Evolutionary conservation across 2,329 filamentous ascomycete species (phyloP), one percentile per base, ranked within the genome.

Genomic region (Huntiella omanensis): DNA sequence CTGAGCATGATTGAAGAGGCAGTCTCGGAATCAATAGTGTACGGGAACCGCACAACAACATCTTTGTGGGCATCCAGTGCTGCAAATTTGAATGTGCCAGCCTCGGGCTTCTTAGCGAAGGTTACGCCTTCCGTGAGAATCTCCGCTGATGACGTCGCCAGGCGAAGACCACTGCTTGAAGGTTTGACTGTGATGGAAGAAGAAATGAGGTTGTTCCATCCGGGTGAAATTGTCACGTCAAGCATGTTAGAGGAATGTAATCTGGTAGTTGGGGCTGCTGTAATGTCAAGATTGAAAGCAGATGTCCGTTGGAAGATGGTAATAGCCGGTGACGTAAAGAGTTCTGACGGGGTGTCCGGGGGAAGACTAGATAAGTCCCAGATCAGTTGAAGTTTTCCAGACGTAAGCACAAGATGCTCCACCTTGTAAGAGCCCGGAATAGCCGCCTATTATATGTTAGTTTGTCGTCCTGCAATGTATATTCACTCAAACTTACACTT

Each of bases 211-310:
- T 76, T 61, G 56, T 94, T 93, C 71, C 80, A 81, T 1, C 86
- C 87, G 8, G 78, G 77, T 8, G 65, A 65, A 10, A 94, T 62
- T 43, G 77, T 69, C 15, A 98, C 64, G 49, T 93, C 83, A 0
- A 96, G 66, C 1, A 75, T 77, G 48, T 83, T 83, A 54, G 79
- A 77, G 53, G 78, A 78, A 57, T 92, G 83, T 4, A 98, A 73
- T 51, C 88, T 77, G 17, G 92, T 79, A 0, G 82, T 76, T 0
- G 82, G 68, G 37, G 65, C 68, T 5, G 92, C 64, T 16, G 32
- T 43, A 34, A 43, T 43, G 42, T 70, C 71, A 2, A 82, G 73
- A 50, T 84, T 73, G 3, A 95, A 72, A 0, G 81, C 73, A 40
- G 76, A 68, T 1, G 70, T 60, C 12, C 76, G 73, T 32, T 86